Conservation (phyloP, 2,329 filamentous ascomycete species). For the Ramichloridium luteum region DNA sequence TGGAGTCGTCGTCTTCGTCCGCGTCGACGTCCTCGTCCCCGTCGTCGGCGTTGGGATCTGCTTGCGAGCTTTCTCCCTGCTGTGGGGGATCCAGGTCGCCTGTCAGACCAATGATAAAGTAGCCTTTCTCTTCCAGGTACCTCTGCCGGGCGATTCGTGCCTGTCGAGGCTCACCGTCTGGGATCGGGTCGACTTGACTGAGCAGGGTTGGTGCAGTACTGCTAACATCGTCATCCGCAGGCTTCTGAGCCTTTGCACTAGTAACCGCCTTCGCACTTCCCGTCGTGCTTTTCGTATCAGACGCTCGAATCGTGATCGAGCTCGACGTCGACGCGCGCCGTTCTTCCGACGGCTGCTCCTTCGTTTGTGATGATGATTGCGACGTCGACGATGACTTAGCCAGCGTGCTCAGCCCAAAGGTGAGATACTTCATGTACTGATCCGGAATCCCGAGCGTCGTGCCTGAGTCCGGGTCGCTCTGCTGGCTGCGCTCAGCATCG, state of each 20-base stretch:
- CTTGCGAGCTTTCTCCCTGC: conserved; percentile 8
- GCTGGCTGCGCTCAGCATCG: conserved; percentile 8
- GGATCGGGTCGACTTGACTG: conserved; percentile 23
- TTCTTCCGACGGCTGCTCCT: conserved; percentile 11
- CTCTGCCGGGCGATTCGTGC: conserved; percentile 47
- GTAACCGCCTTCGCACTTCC: conserved; percentile 6
- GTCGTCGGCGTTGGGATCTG: conserved; percentile 30
- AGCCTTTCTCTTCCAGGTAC: conserved; percentile 34
- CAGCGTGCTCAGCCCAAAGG: conserved; percentile 31
- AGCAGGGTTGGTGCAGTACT: conserved; percentile 9
- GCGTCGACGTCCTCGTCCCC: conserved; percentile 19
- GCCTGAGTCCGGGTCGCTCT: conserved; percentile 12
- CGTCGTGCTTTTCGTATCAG: conserved; percentile 3
- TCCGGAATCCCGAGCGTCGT: conserved; percentile 34
- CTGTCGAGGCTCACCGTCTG: conserved; percentile 38
- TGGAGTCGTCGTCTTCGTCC: conserved; percentile 16
- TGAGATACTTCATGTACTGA: conserved; percentile 40
- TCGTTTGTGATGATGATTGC: too few relatives aligned
- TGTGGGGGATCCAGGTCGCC: conserved; percentile 52
- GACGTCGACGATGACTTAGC: conserved; percentile 15
- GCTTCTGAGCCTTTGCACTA: not conserved
- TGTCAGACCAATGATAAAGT: conserved; percentile 57
- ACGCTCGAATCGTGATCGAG: conserved; percentile 13
- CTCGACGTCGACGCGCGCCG: conserved; percentile 16
- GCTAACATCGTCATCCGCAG: conserved; percentile 8